These are phyloP conservation scores for Cordyceps javanica DNA, from an alignment of 2,329 filamentous ascomycete species.

Conservation along the genomic window DNA sequence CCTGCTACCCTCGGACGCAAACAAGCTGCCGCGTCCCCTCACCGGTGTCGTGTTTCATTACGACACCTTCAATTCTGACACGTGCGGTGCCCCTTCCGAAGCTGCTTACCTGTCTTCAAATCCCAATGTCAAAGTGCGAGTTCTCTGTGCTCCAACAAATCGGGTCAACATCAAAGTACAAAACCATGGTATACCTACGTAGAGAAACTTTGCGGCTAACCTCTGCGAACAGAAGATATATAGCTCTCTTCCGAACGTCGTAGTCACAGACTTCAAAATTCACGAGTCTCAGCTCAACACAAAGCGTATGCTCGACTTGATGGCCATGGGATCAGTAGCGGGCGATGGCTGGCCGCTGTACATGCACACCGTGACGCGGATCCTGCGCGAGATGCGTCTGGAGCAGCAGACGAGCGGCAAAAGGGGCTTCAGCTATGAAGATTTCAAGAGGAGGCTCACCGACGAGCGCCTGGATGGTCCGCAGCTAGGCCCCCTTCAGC, in stretches of 20 bases:
- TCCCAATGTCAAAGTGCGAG: constrained; percentile 38
- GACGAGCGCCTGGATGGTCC: constrained; percentile 20
- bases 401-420: constrained; percentile 31
- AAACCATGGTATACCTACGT: not conserved
- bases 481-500: constrained; percentile 50
- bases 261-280: constrained; percentile 44
- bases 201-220: not conserved
- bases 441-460: constrained; percentile 33
- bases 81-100: constrained; percentile 49
- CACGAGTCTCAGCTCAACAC: constrained; percentile 49
- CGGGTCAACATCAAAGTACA: constrained; percentile 28
- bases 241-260: constrained; percentile 33
- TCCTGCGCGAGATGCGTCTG: constrained; percentile 50
- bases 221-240: constrained; percentile 33
- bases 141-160: constrained; percentile 51
- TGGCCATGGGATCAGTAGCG: constrained; percentile 40
- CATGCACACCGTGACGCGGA: constrained; percentile 46
- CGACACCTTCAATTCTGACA: constrained; percentile 47
- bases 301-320: constrained; percentile 51
- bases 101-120: constrained; percentile 48
- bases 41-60: constrained; percentile 62
- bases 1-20: constrained; percentile 39
- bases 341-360: constrained; percentile 48
- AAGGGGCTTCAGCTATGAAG: constrained; percentile 40
- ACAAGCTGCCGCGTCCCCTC: constrained; percentile 43